Evolutionary conservation across 1,139 yeast species (phyloP).

Genomic region (Yamadazyma pseudoaaseri): DNA sequence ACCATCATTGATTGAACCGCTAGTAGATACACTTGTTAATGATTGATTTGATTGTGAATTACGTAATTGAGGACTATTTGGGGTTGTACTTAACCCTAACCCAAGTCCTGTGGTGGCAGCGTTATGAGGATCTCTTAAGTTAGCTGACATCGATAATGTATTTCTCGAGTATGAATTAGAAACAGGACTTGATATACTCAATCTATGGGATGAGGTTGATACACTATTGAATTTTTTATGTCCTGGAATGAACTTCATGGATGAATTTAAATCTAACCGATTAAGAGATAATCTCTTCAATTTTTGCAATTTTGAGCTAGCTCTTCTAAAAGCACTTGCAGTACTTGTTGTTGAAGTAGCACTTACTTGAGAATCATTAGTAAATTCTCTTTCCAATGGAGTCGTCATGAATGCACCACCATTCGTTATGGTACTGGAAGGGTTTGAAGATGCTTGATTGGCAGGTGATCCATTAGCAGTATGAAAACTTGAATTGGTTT

Average conservation of each 20-base stretch:
- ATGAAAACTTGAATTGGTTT: neutral
- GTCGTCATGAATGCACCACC: conserved; percentile 9
- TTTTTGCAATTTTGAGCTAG: conserved; percentile 6
- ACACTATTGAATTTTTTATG: conserved; percentile 12
- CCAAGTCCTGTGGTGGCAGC: conserved; percentile 1
- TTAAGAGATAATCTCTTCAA: conserved; percentile 17
- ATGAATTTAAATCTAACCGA: conserved; percentile 8
- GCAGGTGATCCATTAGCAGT: neutral
- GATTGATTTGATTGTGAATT: conserved; percentile 7
- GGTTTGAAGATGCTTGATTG: neutral
- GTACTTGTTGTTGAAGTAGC: conserved; percentile 1
- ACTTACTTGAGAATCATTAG: conserved; percentile 3
- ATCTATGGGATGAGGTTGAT: conserved; percentile 5
- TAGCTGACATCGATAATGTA: conserved; percentile 4
- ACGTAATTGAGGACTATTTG: neutral
- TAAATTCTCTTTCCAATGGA: conserved; percentile 11
- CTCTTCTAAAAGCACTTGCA: conserved; percentile 4
- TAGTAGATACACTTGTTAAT: conserved; percentile 3
- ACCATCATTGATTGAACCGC: conserved; percentile 5
- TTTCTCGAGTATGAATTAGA: conserved; percentile 3
- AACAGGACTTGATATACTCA: conserved; percentile 7
- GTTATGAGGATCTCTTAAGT: conserved; percentile 6
- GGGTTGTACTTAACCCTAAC: conserved; percentile 1
- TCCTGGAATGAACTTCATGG: conserved; percentile 9
- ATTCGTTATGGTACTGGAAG: neutral